Evolutionary conservation across 768 basidiomycete genomes (phyloP).

Genomic region (Boletus rubescentipes): DNA sequence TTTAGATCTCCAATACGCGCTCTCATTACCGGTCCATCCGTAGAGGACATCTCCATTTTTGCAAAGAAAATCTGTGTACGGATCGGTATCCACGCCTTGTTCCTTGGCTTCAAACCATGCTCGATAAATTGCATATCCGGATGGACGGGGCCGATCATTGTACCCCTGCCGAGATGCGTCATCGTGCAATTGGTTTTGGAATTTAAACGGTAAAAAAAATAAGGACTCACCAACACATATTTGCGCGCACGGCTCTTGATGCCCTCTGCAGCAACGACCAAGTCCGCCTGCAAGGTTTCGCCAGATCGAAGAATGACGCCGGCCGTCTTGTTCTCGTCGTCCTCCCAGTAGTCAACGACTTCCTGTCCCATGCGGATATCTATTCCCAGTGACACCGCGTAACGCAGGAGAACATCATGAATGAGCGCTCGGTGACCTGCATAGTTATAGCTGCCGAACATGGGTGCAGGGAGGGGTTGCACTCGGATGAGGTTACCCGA

Average conservation of each 20-base stretch:
- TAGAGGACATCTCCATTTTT: slow-evolving; percentile 21
- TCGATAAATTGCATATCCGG: slow-evolving; percentile 30
- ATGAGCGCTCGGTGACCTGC: slow-evolving; percentile 25
- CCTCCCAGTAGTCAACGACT: slow-evolving; percentile 25
- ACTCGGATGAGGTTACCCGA: slow-evolving; percentile 21
- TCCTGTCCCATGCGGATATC: slow-evolving; percentile 23
- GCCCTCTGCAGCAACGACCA: slow-evolving; percentile 32
- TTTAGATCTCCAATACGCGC: not conserved
- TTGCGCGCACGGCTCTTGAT: slow-evolving; percentile 21
- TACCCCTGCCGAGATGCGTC: slow-evolving; percentile 18
- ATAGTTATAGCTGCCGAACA: slow-evolving; percentile 21
- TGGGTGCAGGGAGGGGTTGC: slow-evolving; percentile 12
- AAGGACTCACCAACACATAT: slow-evolving; percentile 20
- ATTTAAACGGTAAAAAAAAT: not conserved
- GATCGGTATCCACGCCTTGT: slow-evolving; percentile 23
- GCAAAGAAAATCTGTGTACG: slow-evolving; percentile 19
- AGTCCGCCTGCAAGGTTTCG: slow-evolving; percentile 20
- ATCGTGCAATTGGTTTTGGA: not conserved
- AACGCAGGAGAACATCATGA: slow-evolving; percentile 20
- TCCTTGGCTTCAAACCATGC: slow-evolving; percentile 29
- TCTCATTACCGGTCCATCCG: slow-evolving; percentile 24
- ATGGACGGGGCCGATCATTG: slow-evolving; percentile 25
- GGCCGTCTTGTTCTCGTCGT: not conserved
- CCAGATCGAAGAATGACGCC: slow-evolving; percentile 19
- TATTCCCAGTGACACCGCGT: slow-evolving; percentile 24